Evolutionary conservation across 1,284 basidiomycete species (phyloP), one percentile per base, ranked within the genome.

Genomic region (Exsudoporus floridanus): DNA sequence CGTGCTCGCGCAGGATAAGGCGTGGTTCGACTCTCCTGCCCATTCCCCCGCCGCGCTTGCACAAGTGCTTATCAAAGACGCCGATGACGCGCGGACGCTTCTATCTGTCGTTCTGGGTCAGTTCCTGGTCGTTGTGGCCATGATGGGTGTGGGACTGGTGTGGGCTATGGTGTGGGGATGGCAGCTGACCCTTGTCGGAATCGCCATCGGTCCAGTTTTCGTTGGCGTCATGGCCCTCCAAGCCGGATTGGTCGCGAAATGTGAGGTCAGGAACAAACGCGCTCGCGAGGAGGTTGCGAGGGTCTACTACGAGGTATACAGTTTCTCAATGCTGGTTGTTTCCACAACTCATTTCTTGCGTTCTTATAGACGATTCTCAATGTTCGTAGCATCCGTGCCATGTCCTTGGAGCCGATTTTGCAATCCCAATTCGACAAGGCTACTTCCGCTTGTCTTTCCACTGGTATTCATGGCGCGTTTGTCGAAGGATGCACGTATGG

Each of bases 91-190:
- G 28, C 77, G 90, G 30, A 78, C 82, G 25, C 77, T 98, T 34
- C 77, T 98, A 53, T 79, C 88, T 3, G 79, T 86, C 6, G 84
- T 96, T 35, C 71, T 92, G 45, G 83, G 84, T 0, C 90, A 95
- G 66, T 74, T 77, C 10, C 64, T 86, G 28, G 88, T 94, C 8
- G 88, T 96, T 12, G 52, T 75, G 2, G 76, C 89, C 7, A 97
- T 99, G 93, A 78, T 98, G 43, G 68, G 77, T 1, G 75, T 95
- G 12, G 94, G 92, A 4, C 72, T 98, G 16, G 69, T 90, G 10
- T 98, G 95, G 95, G 92, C 96, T 0, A 76, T 98, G 65, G 81
- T 82, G 0, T 75, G 81, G 27, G 94, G 93, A 0, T 99, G 96
- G 96, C 86, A 97, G 72, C 77, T 99, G 54, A 97, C 95, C 0